phyloP scores from a whole-genome alignment of 1,284 basidiomycete genomes.

The Naganishia liquefaciens region DNA sequence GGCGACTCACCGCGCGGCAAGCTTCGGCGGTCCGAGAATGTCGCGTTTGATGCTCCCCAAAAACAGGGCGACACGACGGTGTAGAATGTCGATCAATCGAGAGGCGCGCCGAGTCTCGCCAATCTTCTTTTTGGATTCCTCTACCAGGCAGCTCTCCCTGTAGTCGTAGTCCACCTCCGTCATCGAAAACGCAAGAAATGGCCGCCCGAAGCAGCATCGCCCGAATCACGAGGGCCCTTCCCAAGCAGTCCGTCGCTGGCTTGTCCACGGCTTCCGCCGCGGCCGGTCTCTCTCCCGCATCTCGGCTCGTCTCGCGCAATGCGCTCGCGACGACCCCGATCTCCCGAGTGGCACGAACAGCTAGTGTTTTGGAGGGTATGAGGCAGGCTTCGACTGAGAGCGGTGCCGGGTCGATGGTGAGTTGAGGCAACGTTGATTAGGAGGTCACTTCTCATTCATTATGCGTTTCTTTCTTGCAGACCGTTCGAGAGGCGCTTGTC shows the following conservation, averaged over 20 bases:
- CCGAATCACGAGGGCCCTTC: constrained; percentile 21
- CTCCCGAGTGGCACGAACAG: constrained; percentile 44
- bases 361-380: constrained; percentile 41
- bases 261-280: constrained; percentile 19
- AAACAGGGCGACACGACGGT: not conserved
- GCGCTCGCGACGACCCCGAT: constrained; percentile 48
- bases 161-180: not conserved
- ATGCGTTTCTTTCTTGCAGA: constrained; percentile 61
- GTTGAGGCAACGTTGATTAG: constrained; percentile 32
- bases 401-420: constrained; percentile 47
- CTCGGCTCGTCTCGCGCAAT: constrained; percentile 35
- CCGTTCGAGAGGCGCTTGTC: constrained; percentile 97
- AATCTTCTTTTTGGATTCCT: not conserved
- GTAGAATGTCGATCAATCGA: constrained; percentile 16
- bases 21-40: constrained; percentile 8
- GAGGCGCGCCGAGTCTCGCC: not conserved
- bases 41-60: constrained; percentile 10
- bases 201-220: constrained; percentile 30
- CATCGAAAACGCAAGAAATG: constrained; percentile 20
- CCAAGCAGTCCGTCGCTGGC: constrained; percentile 22
- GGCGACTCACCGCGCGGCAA: not conserved
- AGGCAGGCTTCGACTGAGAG: constrained; percentile 46
- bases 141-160: not conserved
- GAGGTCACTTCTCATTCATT: not conserved
- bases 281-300: constrained; percentile 18